phyloP scores from a whole-genome alignment of 192 early-diverging fungal genomes.

The Backusella parvicylindrica region DNA sequence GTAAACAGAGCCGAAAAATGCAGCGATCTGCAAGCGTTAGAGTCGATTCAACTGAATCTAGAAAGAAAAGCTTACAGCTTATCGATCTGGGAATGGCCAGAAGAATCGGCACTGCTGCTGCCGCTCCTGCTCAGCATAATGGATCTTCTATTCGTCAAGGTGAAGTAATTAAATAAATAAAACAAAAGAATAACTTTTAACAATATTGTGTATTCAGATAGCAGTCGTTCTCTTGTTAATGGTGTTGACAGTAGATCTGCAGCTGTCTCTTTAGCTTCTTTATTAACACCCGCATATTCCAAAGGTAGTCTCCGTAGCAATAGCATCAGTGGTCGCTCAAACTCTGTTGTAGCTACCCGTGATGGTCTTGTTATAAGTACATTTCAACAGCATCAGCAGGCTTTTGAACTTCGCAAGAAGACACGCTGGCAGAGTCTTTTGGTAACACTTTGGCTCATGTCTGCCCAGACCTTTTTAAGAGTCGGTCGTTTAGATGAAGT shows the following conservation, averaged over 20 bases:
- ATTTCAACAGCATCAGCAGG: slow-evolving; percentile 4
- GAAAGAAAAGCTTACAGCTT: background rate
- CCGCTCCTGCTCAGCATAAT: background rate
- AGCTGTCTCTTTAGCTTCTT: slow-evolving; percentile 6
- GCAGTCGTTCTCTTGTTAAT: background rate
- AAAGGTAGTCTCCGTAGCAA: slow-evolving; percentile 11
- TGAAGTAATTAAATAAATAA: background rate
- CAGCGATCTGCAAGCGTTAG: background rate
- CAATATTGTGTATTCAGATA: background rate
- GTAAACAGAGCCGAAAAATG: background rate
- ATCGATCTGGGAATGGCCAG: slow-evolving; percentile 3
- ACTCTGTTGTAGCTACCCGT: background rate
- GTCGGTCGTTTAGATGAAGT: slow-evolving; percentile 5
- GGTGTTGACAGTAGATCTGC: background rate
- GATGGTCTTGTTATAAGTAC: slow-evolving; percentile 5
- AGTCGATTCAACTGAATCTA: background rate
- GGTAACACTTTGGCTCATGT: slow-evolving; percentile 10
- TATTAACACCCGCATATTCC: slow-evolving; percentile 13
- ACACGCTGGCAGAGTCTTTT: slow-evolving; percentile 9
- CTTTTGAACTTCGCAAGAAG: slow-evolving; percentile 7
- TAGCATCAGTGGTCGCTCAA: background rate
- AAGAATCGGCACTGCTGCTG: slow-evolving; percentile 7
- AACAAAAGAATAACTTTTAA: background rate
- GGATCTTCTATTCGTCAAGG: background rate
- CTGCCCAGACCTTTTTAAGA: background rate